Percentiles rank a stretch among this genome's conserved stretches.
phyloP scores from a whole-genome alignment of 768 basidiomycete species.

The Mrakia frigida region DNA sequence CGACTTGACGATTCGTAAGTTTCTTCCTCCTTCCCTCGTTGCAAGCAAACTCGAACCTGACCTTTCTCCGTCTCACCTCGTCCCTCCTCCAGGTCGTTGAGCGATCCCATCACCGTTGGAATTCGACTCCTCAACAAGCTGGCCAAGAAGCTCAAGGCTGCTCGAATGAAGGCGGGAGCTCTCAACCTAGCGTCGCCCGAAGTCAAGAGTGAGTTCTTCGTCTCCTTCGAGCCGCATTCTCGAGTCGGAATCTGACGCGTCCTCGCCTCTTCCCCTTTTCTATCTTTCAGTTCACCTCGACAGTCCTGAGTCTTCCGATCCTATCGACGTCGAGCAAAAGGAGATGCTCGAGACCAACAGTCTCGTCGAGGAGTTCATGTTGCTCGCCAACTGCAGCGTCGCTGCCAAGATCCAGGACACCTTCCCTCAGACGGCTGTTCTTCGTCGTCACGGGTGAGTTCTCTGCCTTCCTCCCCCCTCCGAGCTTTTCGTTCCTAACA shows the following conservation, averaged over 20 bases:
- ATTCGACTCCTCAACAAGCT: slow-evolving; percentile 84
- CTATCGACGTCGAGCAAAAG: slow-evolving; percentile 96
- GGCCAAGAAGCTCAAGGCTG: slow-evolving; percentile 75
- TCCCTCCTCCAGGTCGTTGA: slow-evolving; percentile 53
- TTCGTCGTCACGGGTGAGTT: slow-evolving; percentile 54
- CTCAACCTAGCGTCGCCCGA: slow-evolving; percentile 96
- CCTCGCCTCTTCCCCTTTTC: background rate
- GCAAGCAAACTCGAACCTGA: background rate
- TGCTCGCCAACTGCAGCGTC: slow-evolving; percentile 92
- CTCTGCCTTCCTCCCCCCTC: background rate
- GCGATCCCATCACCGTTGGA: slow-evolving; percentile 74
- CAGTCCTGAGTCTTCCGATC: slow-evolving; percentile 86
- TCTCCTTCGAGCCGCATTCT: background rate
- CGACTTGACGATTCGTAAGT: slow-evolving; percentile 86
- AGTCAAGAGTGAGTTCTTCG: slow-evolving; percentile 56
- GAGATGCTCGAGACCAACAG: slow-evolving; percentile 88
- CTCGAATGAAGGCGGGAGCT: slow-evolving; percentile 91
- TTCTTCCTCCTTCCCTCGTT: background rate
- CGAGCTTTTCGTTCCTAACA: slow-evolving; percentile 8
- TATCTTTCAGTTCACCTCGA: slow-evolving; percentile 66
- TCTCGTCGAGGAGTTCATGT: slow-evolving; percentile 97
- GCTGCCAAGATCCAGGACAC: slow-evolving; percentile 85
- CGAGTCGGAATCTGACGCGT: background rate
- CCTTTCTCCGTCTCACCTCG: background rate
- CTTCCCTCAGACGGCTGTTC: slow-evolving; percentile 91